phyloP scores from a whole-genome alignment of 1,284 basidiomycete genomes.

The Trichosporon faecale region DNA sequence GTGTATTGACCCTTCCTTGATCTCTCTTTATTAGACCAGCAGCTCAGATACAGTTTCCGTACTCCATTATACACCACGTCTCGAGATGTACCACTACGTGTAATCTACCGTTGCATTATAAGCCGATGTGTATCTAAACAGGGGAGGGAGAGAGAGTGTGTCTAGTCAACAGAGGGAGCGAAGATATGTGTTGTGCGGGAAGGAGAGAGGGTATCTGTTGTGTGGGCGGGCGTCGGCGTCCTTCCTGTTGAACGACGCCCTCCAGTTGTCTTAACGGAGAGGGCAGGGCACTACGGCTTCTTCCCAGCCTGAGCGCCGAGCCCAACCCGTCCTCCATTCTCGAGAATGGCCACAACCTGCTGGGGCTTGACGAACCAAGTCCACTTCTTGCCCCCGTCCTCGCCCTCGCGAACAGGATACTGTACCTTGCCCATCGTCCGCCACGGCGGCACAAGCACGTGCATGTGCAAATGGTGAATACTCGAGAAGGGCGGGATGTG shows the following conservation, averaged over 20 bases:
- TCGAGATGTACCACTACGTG: constrained; percentile 1
- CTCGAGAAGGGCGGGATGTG: constrained; percentile 78
- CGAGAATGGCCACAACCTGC: constrained; percentile 64
- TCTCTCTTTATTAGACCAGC: neutral
- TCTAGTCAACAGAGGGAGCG: too few species aligned
- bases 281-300: neutral
- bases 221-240: too few species aligned
- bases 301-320: constrained; percentile 38
- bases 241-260: too few species aligned
- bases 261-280: too few species aligned
- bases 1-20: neutral
- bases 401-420: constrained; percentile 57
- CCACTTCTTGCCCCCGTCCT: constrained; percentile 60
- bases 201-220: too few species aligned
- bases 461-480: constrained; percentile 75
- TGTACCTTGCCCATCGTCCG: constrained; percentile 56
- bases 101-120: neutral
- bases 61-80: neutral
- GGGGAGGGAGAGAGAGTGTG: too few species aligned
- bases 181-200: too few species aligned
- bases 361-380: constrained; percentile 71
- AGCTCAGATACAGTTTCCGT: neutral
- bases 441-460: constrained; percentile 70
- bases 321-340: constrained; percentile 58
- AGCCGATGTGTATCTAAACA: neutral